Evolutionary conservation across 306 rosid genomes (phyloP), one percentile per base, ranked within the genome.

Genomic region (Pyrus pyrifolia): DNA sequence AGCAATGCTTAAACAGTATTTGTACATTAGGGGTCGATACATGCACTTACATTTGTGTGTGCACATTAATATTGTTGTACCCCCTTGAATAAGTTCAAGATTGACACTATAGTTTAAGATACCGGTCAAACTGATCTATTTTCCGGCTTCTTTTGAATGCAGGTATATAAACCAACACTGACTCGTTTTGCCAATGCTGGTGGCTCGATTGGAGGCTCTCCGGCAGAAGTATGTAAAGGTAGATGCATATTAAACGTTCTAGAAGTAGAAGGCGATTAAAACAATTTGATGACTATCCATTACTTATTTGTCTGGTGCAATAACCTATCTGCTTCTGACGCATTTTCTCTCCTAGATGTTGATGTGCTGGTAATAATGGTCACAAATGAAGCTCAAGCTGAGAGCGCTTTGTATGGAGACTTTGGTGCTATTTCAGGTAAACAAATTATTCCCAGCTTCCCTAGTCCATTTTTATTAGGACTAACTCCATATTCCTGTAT

Each of bases 191-290:
- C 78, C 46, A 71, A 81, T 83, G 91, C 90, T 74, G 97, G 98
- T 60, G 98, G 98, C 83, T 84, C 85, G 81, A 68, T 80, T 77
- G 95, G 97, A 79, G 89, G 88, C 77, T 83, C 96, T 73, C 98
- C 97, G 27, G 95, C 93, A 31, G 97, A 94, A 86, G 95, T 88
- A 76, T 84, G 89, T 72, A 88, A 87, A 89, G 98, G 98, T 94
- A 87, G 74, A 17, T 42, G 57, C 65, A 49, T 64, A 53, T 59
- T 52, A 38, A 38, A 27, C 21, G 60, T 62, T 72, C 58, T 72
- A 42, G 12, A 22, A 68, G 44, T 63, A 17, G 42, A 63, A 30
- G 1, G n/a, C 8, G 10, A 42, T 9, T 8, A 42, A 42, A 42
- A 40, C 1, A 40, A 42, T 42, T 38, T 38, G 1, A 42, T 42